Evolutionary conservation across 1,284 basidiomycete genomes (phyloP), one percentile per base, ranked within the genome.

Genomic region (Coniferiporia weirii): DNA sequence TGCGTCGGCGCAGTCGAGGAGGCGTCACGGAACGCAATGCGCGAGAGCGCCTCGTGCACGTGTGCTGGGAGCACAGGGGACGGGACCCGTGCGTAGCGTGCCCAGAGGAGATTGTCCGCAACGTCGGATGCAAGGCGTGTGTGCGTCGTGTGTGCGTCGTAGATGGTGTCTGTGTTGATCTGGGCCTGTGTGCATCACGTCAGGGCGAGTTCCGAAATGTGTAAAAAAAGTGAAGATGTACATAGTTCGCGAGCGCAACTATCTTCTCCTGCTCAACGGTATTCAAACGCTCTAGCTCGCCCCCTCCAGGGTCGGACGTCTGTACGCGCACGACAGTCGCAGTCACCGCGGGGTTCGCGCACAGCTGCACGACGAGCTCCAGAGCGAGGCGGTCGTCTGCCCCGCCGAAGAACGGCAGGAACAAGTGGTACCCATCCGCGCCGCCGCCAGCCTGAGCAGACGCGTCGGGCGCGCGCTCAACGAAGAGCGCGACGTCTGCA

Each of bases 381-480:
- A 97, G 75, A 0, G 93, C 91, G 8, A 92, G 79, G 1, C 95
- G 83, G 68, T 97, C 95, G 71, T 98, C 95, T 0, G 92, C 87
- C 0, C 95, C 95, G 53, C 94, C 95, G 69, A 94, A 89, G 81
- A 96, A 97, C 0, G 91, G 89, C 43, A 96, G 71, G 74, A 95
- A 87, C 54, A 95, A 71, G 65, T 91, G 91, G 64, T 86, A 82
- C 36, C 68, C 56, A 17, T 56, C 54, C 6, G 36, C 8, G 12
- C 53, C 40, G 10, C 43, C 15, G 27, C 10, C 53, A 4, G 7
- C 38, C 10, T 17, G 7, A 32, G 65, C 70, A 36, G 38, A 40
- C 38, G 8, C 63, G 65, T 36, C 61, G 51, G 69, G 50, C 3
- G 80, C 79, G 36, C 82, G 77, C 66, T 95, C 93, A 57, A 95